A percentile compares a stretch with the other conserved stretches of the same genome.
Evolutionary conservation across 129 eudicot genomes (phyloP).

Genomic region (Kitagawia praeruptora): DNA sequence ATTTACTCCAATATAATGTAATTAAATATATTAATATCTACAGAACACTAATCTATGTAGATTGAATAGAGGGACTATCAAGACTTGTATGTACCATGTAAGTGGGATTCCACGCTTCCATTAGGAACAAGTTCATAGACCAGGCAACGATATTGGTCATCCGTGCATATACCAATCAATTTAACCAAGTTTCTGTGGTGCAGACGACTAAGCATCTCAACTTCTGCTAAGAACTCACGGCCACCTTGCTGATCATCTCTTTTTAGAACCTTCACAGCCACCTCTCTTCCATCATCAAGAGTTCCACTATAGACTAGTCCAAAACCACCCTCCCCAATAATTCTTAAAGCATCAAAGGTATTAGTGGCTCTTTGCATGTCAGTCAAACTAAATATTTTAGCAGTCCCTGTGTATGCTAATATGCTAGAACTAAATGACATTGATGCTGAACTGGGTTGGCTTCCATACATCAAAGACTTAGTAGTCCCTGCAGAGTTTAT

Average conservation of each 20-base stretch:
- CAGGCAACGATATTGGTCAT: conserved; percentile 60
- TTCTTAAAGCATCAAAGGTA: conserved; percentile 45
- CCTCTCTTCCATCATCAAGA: conserved; percentile 70
- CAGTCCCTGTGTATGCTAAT: conserved; percentile 60
- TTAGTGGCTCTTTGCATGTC: conserved; percentile 79
- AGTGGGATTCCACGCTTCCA: conserved; percentile 96
- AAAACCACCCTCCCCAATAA: conserved; percentile 96
- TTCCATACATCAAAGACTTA: conserved; percentile 51
- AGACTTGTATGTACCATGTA: conserved; percentile 52
- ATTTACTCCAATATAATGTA: neutral
- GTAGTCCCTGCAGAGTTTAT: conserved; percentile 42
- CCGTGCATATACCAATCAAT: conserved; percentile 78
- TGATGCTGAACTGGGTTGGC: conserved; percentile 54
- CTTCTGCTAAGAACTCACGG: conserved; percentile 95
- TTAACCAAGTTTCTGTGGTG: conserved; percentile 96
- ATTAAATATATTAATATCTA: neutral
- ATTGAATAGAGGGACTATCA: neutral
- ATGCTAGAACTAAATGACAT: conserved; percentile 68
- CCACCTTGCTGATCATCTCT: conserved; percentile 76
- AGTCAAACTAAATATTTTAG: conserved; percentile 54
- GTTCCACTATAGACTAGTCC: conserved; percentile 79
- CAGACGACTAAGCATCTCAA: conserved; percentile 92
- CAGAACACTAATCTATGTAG: neutral
- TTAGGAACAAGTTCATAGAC: conserved; percentile 90
- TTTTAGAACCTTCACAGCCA: conserved; percentile 87